A percentile compares a stretch with the other conserved stretches of the same genome.
phyloP scores from a whole-genome alignment of 139 green algal species.

The Medakamo hakoo region DNA sequence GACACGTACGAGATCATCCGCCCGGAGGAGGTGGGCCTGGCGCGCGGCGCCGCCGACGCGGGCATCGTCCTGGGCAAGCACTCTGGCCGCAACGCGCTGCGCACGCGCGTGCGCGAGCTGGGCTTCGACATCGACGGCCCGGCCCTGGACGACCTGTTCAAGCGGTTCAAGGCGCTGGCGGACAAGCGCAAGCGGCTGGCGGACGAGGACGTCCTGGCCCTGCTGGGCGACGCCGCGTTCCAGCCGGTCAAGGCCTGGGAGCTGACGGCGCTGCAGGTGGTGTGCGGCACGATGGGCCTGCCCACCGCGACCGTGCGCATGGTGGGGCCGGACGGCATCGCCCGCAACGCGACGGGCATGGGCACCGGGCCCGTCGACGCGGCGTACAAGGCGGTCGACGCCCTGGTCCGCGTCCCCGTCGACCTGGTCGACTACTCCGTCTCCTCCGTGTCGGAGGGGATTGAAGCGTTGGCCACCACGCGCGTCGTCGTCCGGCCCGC shows the following conservation, averaged over 20 bases:
- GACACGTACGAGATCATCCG: conserved; percentile 97
- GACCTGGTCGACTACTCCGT: conserved; percentile 76
- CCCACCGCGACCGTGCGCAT: conserved; percentile 91
- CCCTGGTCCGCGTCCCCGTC: conserved; percentile 49
- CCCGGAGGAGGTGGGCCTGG: conserved; percentile 86
- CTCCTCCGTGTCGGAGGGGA: conserved; percentile 81
- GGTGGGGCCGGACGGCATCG: conserved; percentile 69
- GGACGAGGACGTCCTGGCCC: conserved; percentile 88
- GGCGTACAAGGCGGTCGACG: conserved; percentile 86
- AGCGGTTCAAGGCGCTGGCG: conserved; percentile 80
- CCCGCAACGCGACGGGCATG: conserved; percentile 41
- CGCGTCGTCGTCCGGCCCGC: conserved; percentile 55
- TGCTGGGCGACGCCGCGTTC: conserved; percentile 75
- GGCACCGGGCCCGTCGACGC: conserved; percentile 89
- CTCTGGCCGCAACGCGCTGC: conserved; percentile 68
- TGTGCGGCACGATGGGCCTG: conserved; percentile 91
- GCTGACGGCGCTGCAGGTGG: conserved; percentile 77
- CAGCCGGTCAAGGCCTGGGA: conserved; percentile 64
- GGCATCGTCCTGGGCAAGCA: conserved; percentile 80
- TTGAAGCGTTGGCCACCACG: conserved; percentile 79
- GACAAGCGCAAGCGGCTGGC: conserved; percentile 87
- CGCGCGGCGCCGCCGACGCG: conserved; percentile 43
- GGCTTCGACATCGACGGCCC: conserved; percentile 59
- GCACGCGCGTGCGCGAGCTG: conserved; percentile 51
- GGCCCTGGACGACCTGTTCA: conserved; percentile 85